Base-by-base conservation (phyloP, 2,329 filamentous ascomycete genomes). In the Fusarium pseudonygamai region DNA sequence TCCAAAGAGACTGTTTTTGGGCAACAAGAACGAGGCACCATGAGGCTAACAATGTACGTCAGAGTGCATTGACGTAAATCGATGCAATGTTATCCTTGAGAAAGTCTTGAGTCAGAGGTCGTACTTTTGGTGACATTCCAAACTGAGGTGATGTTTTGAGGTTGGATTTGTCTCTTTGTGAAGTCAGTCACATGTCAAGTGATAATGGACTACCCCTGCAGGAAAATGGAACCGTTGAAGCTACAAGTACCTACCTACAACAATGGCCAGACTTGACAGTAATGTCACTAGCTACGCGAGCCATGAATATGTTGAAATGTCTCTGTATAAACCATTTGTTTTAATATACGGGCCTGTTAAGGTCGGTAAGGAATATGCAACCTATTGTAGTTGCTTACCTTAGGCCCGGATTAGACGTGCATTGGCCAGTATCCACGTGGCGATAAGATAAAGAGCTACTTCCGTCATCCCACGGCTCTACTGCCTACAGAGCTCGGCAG, bases 381-480 rank as follows among this genome's bases (percentile, higher is more conserved):
- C 28, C 28, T 28, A 28, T 28, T 28, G 28, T 28, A 28, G 28
- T 28, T 28, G 28, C 28, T 28, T 28, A 28, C 28, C 28, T 28
- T 28, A 28, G 28, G 28, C 28, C 8, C 8, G 28, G 28, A 28
- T 28, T 28, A 34, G n/a, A 59, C 36, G n/a, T 53, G 45, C 30
- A 68, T 42, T 28, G 16, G 22, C 9, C 8, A 43, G 66, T 32
- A 73, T 36, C 72, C 78, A 79, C 78, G 76, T 80, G 78, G 64
- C 72, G 78, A 80, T 80, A 79, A 80, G 78, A 80, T 80, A 80
- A 78, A 45, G 50, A 67, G 62, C 59, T 72, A 62, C 45, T 63
- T 72, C 73, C 74, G 68, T 77, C 75, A 77, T 76, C 74, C 64
- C 64, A 60, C 55, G 53, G 69, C 62, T 36, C 39, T 34, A 55